These are phyloP conservation scores for Linnemannia zychae DNA, from an alignment of 192 early-diverging fungal genomes.

Conservation along the genomic window DNA sequence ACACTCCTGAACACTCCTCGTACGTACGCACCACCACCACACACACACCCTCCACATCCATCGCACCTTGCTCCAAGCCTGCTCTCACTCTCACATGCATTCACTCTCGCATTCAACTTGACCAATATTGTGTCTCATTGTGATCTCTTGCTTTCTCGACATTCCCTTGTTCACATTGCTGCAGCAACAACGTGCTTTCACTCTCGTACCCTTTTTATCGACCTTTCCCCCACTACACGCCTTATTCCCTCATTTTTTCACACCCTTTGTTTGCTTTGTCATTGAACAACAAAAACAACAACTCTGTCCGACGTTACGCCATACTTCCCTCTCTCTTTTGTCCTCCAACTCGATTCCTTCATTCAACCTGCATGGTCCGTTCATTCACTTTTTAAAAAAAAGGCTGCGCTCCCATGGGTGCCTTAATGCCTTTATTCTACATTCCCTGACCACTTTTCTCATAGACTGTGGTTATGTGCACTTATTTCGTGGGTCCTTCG, in stretches of 20 bases:
- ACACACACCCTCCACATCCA: neutral
- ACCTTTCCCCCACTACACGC: neutral
- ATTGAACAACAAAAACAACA: neutral
- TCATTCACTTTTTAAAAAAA: neutral
- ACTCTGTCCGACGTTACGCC: neutral
- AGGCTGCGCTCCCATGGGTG: neutral
- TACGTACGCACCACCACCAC: neutral
- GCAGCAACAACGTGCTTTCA: neutral
- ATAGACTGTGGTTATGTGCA: neutral
- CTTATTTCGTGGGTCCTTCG: neutral
- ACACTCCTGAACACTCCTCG: neutral
- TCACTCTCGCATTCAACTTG: neutral
- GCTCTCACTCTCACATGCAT: neutral
- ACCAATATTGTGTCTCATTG: neutral
- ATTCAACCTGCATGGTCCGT: neutral
- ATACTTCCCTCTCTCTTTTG: neutral
- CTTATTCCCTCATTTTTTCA: neutral
- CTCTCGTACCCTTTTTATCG: neutral
- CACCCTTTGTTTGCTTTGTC: neutral
- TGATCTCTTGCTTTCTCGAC: neutral
- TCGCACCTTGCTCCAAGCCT: neutral
- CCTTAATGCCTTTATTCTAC: too few species aligned
- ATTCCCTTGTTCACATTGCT: neutral
- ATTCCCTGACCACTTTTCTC: neutral
- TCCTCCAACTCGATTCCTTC: neutral